Base-by-base conservation (phyloP, 2,329 filamentous ascomycete genomes). In the Fusarium xylarioides region DNA sequence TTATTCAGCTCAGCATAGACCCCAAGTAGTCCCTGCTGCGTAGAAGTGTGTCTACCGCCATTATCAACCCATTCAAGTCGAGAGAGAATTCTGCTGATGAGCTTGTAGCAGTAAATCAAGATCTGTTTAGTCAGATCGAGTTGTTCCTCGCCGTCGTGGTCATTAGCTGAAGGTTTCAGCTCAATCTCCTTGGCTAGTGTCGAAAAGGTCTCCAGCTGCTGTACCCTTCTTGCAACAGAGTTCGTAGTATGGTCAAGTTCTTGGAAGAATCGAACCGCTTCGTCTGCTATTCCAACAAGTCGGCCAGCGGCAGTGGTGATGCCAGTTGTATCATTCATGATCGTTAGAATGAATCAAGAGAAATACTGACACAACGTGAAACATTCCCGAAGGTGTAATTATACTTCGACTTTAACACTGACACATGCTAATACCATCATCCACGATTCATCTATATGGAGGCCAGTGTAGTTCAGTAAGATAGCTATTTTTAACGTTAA, bases 211-310 rank as follows among this genome's bases (percentile, higher is more conserved):
- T 55, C 32, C 4, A 68, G 21, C 19, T 68, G 49, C 11, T 42
- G 46, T 3, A 46, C 54, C 2, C 43, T 37, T 11, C 44, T 50
- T 8, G 19, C 5, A 2, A 40, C 55, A 12, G 44, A 44, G 1
- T 52, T 43, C 7, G 35, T 28, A 26, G 10, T 26, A 3, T 11
- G 4, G 23, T 63, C 15, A 9, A 68, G 34, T 37, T 34, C 43
- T 4, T 55, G 64, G 11, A 68, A 63, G 34, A 63, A 68, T 16
- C 57, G 28, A 2, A 46, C 40, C 10, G 66, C 64, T 56, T 68
- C 64, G 5, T 68, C 66, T 40, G 11, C 8, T 28, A 55, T 63
- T 35, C 66, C 56, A 15, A 32, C 49, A 18, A 68, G 37, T 34
- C 49, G 64, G 16, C 43, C 54, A 18, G 64, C 64, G 6, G 64